These are phyloP conservation scores for Rubroboletus satanas DNA, from an alignment of 768 basidiomycete species.

Conservation along the genomic window DNA sequence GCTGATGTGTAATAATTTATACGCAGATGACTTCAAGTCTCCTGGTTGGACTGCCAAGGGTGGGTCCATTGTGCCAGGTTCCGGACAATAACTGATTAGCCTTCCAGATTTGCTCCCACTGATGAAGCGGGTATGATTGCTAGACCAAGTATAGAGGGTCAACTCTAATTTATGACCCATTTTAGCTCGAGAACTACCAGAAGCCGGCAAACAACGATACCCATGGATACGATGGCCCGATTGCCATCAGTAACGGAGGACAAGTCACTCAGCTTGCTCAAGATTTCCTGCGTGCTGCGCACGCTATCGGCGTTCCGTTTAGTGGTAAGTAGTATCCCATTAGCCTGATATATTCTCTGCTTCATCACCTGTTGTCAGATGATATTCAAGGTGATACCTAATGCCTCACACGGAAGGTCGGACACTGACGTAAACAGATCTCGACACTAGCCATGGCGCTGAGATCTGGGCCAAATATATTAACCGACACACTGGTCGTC, in stretches of 20 bases:
- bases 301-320: slow-evolving; percentile 59
- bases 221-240: slow-evolving; percentile 71
- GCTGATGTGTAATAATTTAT: not conserved
- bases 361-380: slow-evolving; percentile 34
- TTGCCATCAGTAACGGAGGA: slow-evolving; percentile 69
- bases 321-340: slow-evolving; percentile 43
- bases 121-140: slow-evolving; percentile 55
- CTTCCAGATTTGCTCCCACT: slow-evolving; percentile 59
- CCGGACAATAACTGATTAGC: not conserved
- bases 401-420: not conserved
- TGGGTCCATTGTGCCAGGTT: slow-evolving; percentile 20
- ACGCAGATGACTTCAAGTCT: slow-evolving; percentile 65
- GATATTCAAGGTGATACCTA: slow-evolving; percentile 51
- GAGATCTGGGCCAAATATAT: slow-evolving; percentile 79
- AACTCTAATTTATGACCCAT: not conserved
- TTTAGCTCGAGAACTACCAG: slow-evolving; percentile 70
- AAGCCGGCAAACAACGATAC: slow-evolving; percentile 64
- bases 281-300: slow-evolving; percentile 63
- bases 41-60: slow-evolving; percentile 66
- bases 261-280: slow-evolving; percentile 60
- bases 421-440: slow-evolving; percentile 36
- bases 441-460: slow-evolving; percentile 55
- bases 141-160: not conserved
- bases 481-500: slow-evolving; percentile 67
- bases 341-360: not conserved